Conservation (phyloP, 495 filamentous ascomycete species). For the Neurospora sp. region DNA sequence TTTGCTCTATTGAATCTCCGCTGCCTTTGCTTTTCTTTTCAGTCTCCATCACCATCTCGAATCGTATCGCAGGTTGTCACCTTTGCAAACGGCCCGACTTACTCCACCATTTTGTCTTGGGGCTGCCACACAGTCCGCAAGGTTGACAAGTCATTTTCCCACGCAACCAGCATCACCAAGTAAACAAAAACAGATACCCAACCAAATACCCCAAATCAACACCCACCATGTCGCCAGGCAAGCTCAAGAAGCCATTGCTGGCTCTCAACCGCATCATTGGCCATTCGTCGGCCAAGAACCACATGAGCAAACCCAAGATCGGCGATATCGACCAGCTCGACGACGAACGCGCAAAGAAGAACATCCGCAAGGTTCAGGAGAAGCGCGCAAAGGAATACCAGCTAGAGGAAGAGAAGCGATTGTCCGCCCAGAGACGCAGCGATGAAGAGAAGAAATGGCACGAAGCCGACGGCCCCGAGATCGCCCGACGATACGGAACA, state of each 20-base stretch:
- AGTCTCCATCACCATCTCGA: background rate
- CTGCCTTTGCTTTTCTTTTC: background rate
- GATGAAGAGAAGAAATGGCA: constrained; percentile 35
- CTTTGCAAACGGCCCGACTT: background rate
- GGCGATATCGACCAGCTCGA: constrained; percentile 38
- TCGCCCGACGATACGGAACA: constrained; percentile 52
- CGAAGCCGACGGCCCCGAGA: constrained; percentile 40
- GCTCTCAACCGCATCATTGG: constrained; percentile 35
- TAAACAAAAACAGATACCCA: background rate
- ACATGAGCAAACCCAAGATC: constrained; percentile 33
- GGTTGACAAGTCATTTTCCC: background rate
- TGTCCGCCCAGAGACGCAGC: constrained; percentile 34
- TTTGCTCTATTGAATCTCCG: background rate
- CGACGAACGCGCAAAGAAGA: constrained; percentile 39
- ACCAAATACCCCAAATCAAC: background rate
- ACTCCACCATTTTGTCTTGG: background rate
- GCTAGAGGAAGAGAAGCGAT: constrained; percentile 39
- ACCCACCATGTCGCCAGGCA: constrained; percentile 24
- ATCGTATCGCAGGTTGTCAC: background rate
- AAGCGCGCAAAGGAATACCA: constrained; percentile 40
- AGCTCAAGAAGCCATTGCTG: constrained; percentile 32
- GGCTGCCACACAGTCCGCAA: background rate
- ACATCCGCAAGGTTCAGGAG: constrained; percentile 35
- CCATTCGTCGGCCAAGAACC: constrained; percentile 34
- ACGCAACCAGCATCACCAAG: background rate